A percentile compares a stretch with the other conserved stretches of the same genome.
These are phyloP conservation scores for Talaromyces thailandensis DNA, from an alignment of 495 filamentous ascomycete genomes.

Conservation along the genomic window DNA sequence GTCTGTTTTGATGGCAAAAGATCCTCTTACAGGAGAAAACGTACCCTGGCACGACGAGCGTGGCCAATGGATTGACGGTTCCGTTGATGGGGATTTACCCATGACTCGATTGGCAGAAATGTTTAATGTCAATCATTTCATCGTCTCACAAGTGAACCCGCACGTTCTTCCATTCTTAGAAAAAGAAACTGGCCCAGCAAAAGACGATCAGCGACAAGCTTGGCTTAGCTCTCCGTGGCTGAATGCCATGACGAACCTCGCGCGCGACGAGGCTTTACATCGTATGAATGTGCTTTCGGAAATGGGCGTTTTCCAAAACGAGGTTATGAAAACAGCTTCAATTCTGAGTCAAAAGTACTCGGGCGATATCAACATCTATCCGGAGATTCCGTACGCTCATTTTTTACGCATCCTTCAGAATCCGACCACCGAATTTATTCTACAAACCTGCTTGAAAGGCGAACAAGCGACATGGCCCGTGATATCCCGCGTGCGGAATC, in stretches of 20 bases:
- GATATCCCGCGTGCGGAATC: conserved; percentile 69
- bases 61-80: conserved; percentile 85
- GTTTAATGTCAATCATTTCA: conserved; percentile 98
- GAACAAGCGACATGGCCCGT: conserved; percentile 90
- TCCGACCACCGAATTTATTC: conserved; percentile 86
- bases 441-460: conserved; percentile 61
- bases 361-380: conserved; percentile 93
- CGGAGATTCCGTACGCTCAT: conserved; percentile 63
- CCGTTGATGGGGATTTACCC: conserved; percentile 87
- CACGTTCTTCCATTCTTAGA: conserved; percentile 81
- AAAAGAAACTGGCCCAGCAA: conserved; percentile 40
- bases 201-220: conserved; percentile 40
- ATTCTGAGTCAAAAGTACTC: conserved; percentile 85
- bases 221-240: conserved; percentile 49
- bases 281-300: conserved; percentile 76
- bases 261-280: conserved; percentile 73
- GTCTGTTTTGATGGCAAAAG: conserved; percentile 70
- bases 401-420: conserved; percentile 74
- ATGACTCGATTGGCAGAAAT: conserved; percentile 88
- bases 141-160: conserved; percentile 94
- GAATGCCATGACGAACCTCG: conserved; percentile 59
- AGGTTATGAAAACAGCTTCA: conserved; percentile 67
- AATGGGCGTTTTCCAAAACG: conserved; percentile 72
- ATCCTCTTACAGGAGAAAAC: conserved; percentile 68
- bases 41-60: conserved; percentile 77